Evolutionary conservation across 345 rosid genomes (phyloP).

Genomic region (Populus davidiana): DNA sequence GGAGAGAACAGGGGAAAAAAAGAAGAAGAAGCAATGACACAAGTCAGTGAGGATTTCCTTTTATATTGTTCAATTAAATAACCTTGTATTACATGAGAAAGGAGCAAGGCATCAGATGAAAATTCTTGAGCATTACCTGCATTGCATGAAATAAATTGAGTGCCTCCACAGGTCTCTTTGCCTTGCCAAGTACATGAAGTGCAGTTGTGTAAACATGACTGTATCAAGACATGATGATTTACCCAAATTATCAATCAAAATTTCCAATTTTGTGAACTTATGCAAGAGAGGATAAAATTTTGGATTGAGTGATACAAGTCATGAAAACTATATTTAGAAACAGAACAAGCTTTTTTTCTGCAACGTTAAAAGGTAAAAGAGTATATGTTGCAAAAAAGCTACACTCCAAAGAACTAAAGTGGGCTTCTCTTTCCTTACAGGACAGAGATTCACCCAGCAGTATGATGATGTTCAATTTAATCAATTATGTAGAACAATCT

Average conservation of each 20-base stretch:
- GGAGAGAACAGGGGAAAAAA: constrained; percentile 14
- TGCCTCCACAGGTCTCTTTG: constrained; percentile 93
- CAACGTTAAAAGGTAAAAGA: background rate
- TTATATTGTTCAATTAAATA: background rate
- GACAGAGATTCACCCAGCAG: no score
- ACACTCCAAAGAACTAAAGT: background rate
- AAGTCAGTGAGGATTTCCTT: constrained; percentile 5
- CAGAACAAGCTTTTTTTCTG: background rate
- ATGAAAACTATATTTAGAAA: background rate
- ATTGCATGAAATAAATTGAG: constrained; percentile 73
- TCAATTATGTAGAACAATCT: background rate
- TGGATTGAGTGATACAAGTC: background rate
- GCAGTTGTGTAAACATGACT: constrained; percentile 81
- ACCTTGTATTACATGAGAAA: constrained; percentile 17
- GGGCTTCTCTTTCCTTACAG: background rate
- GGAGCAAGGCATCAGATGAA: constrained; percentile 7
- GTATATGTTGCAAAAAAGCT: background rate
- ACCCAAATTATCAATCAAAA: constrained; percentile 7
- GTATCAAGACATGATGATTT: constrained; percentile 15
- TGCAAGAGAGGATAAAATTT: constrained; percentile 2
- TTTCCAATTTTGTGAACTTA: background rate
- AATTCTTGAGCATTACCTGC: constrained; percentile 52
- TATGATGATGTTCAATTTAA: no score
- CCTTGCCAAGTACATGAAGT: constrained; percentile 76
- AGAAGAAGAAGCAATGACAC: background rate